Percentiles rank a stretch among this genome's conserved stretches.
phyloP scores from a whole-genome alignment of 2,329 filamentous ascomycete species.

The Calonectria honghensis region DNA sequence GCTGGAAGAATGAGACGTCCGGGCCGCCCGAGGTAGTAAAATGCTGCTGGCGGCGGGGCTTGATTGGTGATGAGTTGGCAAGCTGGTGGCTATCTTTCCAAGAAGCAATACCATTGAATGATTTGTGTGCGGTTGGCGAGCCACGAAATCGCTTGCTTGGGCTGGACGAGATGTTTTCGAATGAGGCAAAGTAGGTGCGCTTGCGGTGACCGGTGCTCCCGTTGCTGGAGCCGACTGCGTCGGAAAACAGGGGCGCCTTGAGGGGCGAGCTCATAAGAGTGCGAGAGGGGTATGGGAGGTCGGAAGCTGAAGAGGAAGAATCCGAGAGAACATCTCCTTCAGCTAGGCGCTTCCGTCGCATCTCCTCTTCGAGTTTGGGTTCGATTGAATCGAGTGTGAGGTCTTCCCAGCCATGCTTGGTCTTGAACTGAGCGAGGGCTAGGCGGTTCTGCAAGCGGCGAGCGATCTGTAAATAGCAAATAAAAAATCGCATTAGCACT shows the following conservation, averaged over 20 bases:
- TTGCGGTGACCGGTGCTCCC: constrained; percentile 80
- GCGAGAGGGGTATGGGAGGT: constrained; percentile 80
- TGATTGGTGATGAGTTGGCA: constrained; percentile 90
- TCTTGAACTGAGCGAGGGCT: constrained; percentile 97
- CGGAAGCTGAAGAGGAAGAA: constrained; percentile 89
- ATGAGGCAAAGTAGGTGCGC: constrained; percentile 76
- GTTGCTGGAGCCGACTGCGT: constrained; percentile 83
- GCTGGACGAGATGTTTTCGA: constrained; percentile 73
- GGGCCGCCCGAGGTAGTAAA: constrained; percentile 84
- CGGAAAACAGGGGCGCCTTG: constrained; percentile 88
- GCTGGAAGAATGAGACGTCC: constrained; percentile 86
- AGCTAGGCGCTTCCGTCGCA: constrained; percentile 81
- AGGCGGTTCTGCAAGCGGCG: constrained; percentile 94
- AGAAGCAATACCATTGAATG: constrained; percentile 72
- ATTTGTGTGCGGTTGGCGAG: constrained; percentile 77
- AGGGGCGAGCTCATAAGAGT: constrained; percentile 89
- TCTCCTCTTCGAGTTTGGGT: constrained; percentile 86
- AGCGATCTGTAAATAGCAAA: constrained; percentile 81
- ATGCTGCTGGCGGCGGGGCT: constrained; percentile 83
- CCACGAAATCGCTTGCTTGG: constrained; percentile 81
- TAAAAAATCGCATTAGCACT: constrained; percentile 47
- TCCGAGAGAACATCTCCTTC: constrained; percentile 88
- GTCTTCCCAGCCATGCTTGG: constrained; percentile 95
- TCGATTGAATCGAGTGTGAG: constrained; percentile 90
- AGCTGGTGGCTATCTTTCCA: constrained; percentile 88